Conservation (phyloP, 345 rosid species). For the Populus ilicifolia region DNA sequence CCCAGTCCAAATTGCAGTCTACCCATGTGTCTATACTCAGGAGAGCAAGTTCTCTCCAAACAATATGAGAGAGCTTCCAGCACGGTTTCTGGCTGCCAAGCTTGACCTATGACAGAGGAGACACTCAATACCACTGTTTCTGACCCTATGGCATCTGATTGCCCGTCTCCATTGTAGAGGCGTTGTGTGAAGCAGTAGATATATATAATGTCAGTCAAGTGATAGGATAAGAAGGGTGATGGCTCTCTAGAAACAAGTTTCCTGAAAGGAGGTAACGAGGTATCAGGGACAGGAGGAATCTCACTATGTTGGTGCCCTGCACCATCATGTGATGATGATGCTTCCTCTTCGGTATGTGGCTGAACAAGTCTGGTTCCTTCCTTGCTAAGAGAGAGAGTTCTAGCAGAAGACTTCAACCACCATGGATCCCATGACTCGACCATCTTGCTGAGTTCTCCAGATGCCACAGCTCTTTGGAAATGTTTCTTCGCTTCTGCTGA, state of each 20-base stretch:
- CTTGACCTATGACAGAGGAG: slow-evolving; percentile 69
- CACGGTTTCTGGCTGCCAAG: slow-evolving; percentile 55
- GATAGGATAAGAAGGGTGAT: slow-evolving; percentile 65
- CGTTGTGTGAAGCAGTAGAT: slow-evolving; percentile 79
- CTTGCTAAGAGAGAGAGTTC: slow-evolving; percentile 48
- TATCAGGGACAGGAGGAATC: slow-evolving; percentile 70
- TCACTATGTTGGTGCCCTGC: slow-evolving; percentile 32
- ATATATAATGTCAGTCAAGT: slow-evolving; percentile 66
- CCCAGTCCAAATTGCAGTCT: slow-evolving; percentile 62
- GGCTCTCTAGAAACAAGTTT: slow-evolving; percentile 62
- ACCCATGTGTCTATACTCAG: slow-evolving; percentile 62
- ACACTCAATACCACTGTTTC: slow-evolving; percentile 47
- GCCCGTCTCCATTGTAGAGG: slow-evolving; percentile 87
- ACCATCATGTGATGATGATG: slow-evolving; percentile 13
- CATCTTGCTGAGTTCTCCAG: slow-evolving; percentile 85
- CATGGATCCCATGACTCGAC: slow-evolving; percentile 96
- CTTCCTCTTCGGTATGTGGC: slow-evolving; percentile 30
- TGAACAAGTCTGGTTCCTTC: slow-evolving; percentile 66
- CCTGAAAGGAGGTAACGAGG: slow-evolving; percentile 47
- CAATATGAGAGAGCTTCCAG: slow-evolving; percentile 58
- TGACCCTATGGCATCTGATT: slow-evolving; percentile 64
- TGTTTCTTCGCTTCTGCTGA: slow-evolving; percentile 68
- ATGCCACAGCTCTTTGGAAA: slow-evolving; percentile 78
- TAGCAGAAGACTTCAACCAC: slow-evolving; percentile 79
- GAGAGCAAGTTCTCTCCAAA: slow-evolving; percentile 81